These are phyloP conservation scores for Diplotaxis tenuifolia DNA, from an alignment of 345 rosid genomes.

Conservation along the genomic window DNA sequence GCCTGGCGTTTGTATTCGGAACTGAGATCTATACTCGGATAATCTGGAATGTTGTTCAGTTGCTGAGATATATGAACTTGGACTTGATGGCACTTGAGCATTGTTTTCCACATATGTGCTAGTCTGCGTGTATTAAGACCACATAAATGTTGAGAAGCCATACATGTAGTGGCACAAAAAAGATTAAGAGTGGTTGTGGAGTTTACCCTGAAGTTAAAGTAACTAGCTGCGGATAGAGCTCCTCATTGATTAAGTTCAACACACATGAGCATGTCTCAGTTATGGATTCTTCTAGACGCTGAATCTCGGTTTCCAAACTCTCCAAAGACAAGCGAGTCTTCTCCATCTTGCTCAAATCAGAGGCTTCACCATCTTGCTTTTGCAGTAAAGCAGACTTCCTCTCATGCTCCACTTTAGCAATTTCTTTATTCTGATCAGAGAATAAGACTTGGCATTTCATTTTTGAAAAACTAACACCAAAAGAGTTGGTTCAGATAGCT, in stretches of 20 bases:
- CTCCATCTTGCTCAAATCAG: slow-evolving; percentile 51
- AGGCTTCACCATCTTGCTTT: slow-evolving; percentile 64
- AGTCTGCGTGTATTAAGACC: slow-evolving; percentile 42
- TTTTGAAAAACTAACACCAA: background rate
- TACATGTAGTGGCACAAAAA: too few relatives aligned
- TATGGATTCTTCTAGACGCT: slow-evolving; percentile 58
- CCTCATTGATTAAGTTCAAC: slow-evolving; percentile 57
- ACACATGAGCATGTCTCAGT: slow-evolving; percentile 50
- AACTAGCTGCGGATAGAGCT: slow-evolving; percentile 83
- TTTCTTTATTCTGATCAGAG: slow-evolving; percentile 70
- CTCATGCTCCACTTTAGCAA: slow-evolving; percentile 61
- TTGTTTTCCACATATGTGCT: slow-evolving; percentile 68
- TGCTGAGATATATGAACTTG: slow-evolving; percentile 73
- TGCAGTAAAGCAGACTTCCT: slow-evolving; percentile 62
- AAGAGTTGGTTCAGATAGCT: slow-evolving; percentile 24
- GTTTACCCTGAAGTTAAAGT: slow-evolving; percentile 78
- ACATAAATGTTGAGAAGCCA: slow-evolving; percentile 3
- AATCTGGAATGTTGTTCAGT: slow-evolving; percentile 55
- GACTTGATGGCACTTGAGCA: slow-evolving; percentile 74
- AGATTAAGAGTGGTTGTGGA: slow-evolving; percentile 5
- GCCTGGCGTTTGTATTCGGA: slow-evolving; percentile 74
- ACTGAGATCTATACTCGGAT: slow-evolving; percentile 48
- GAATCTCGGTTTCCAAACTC: slow-evolving; percentile 52
- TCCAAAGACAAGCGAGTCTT: slow-evolving; percentile 60
- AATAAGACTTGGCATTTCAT: background rate